Conservation (phyloP, 169 alveolate genomes). For the Plasmodium relictum region DNA sequence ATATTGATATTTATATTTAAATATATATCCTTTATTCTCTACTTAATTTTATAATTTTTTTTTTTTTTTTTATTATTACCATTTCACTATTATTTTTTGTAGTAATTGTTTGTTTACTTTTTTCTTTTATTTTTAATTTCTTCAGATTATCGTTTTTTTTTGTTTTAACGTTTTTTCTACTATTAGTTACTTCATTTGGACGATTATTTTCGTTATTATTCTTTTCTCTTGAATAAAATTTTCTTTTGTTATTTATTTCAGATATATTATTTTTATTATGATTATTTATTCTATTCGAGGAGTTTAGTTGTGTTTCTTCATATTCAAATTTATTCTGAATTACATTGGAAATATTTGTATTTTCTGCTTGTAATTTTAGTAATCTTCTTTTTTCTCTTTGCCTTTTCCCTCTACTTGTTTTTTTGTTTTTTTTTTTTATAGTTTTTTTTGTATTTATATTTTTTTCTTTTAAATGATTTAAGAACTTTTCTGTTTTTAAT, state of each 20-base stretch:
- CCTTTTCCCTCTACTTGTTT: constrained; percentile 65
- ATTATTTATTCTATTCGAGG: background rate
- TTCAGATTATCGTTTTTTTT: background rate
- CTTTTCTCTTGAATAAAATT: background rate
- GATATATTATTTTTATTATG: background rate
- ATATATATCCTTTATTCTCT: background rate
- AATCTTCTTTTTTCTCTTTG: constrained; percentile 77
- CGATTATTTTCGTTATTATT: constrained; percentile 5
- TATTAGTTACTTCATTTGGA: constrained; percentile 11
- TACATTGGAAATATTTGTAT: constrained; percentile 29
- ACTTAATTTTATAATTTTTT: background rate
- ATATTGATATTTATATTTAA: background rate
- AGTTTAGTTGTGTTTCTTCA: constrained; percentile 3
- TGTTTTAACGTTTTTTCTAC: background rate
- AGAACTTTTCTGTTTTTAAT: constrained; percentile 67
- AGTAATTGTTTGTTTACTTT: background rate
- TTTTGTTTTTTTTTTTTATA: constrained; percentile 45
- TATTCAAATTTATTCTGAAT: background rate
- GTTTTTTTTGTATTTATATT: constrained; percentile 8
- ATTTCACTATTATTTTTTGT: constrained; percentile 13
- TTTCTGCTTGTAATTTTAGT: constrained; percentile 35
- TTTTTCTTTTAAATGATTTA: constrained; percentile 52
- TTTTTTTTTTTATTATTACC: constrained; percentile 11
- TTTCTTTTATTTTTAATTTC: constrained; percentile 8
- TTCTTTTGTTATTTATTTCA: background rate